Evolutionary conservation across 768 basidiomycete species (phyloP).

Genomic region (Suillus clintonianus): DNA sequence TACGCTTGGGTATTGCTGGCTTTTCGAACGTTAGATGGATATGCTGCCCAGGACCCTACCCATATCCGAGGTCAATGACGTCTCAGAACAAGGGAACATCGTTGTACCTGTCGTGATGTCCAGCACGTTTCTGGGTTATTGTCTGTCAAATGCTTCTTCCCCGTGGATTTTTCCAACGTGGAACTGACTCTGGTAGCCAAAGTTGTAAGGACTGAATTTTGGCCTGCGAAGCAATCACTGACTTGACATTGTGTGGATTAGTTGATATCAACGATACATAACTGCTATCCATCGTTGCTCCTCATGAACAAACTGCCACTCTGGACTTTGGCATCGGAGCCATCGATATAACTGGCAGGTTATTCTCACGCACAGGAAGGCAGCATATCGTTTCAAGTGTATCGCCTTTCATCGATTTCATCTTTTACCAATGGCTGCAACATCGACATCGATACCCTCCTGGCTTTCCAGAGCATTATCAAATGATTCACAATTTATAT

Average conservation of each 20-base stretch:
- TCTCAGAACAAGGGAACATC: conserved; percentile 1
- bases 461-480: conserved; percentile 1
- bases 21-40: conserved; percentile 62
- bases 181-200: conserved; percentile 67
- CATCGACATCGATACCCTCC: neutral
- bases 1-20: conserved; percentile 53
- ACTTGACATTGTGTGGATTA: conserved; percentile 22
- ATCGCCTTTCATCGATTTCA: neutral
- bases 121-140: conserved; percentile 79
- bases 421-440: neutral
- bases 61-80: conserved; percentile 5
- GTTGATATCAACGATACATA: conserved; percentile 21
- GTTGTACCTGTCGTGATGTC: conserved; percentile 73
- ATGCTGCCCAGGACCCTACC: conserved; percentile 74
- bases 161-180: conserved; percentile 69
- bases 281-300: conserved; percentile 20
- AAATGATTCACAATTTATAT: neutral
- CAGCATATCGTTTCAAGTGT: neutral
- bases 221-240: conserved; percentile 46
- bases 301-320: neutral
- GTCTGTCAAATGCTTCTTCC: conserved; percentile 72
- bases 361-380: conserved; percentile 1
- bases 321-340: neutral
- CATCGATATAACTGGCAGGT: neutral
- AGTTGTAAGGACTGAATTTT: conserved; percentile 3